Conservation (phyloP, 2,329 filamentous ascomycete genomes). For the Aureobasidium sp. region DNA sequence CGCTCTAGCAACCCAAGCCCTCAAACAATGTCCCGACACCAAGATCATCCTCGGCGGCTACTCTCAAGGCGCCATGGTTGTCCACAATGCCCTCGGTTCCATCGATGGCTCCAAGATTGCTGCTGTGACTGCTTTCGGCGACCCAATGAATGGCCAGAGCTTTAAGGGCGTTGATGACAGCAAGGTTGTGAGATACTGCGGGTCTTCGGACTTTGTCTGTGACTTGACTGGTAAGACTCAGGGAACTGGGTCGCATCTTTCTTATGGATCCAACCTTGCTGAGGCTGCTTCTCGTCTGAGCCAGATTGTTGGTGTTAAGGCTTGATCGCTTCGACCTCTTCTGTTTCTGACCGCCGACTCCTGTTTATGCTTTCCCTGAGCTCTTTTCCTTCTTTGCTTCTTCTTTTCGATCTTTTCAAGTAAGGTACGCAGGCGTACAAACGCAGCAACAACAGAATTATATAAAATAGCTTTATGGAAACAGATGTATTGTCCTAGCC, state of each 20-base stretch:
- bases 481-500: too few relatives aligned
- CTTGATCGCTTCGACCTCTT: background rate
- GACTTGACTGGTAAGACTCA: constrained; percentile 18
- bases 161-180: constrained; percentile 22
- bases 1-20: constrained; percentile 21
- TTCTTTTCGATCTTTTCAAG: too few relatives aligned
- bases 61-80: constrained; percentile 24
- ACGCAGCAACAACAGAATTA: too few relatives aligned
- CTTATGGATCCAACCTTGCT: constrained; percentile 21
- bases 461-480: too few relatives aligned
- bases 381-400: too few relatives aligned
- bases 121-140: constrained; percentile 26
- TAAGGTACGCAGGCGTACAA: too few relatives aligned
- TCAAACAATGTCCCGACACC: constrained; percentile 24
- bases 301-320: constrained; percentile 9
- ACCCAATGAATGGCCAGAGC: constrained; percentile 24
- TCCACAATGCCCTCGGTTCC: constrained; percentile 21
- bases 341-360: too few relatives aligned
- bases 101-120: constrained; percentile 23
- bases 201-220: constrained; percentile 21
- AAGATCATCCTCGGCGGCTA: constrained; percentile 26
- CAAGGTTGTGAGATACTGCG: constrained; percentile 24
- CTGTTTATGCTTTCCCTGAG: too few relatives aligned
- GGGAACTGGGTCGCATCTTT: constrained; percentile 22
- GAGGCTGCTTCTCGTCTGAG: constrained; percentile 23